Base-by-base conservation (phyloP, 2,329 filamentous ascomycete species). In the Sporothrix schenckii region DNA sequence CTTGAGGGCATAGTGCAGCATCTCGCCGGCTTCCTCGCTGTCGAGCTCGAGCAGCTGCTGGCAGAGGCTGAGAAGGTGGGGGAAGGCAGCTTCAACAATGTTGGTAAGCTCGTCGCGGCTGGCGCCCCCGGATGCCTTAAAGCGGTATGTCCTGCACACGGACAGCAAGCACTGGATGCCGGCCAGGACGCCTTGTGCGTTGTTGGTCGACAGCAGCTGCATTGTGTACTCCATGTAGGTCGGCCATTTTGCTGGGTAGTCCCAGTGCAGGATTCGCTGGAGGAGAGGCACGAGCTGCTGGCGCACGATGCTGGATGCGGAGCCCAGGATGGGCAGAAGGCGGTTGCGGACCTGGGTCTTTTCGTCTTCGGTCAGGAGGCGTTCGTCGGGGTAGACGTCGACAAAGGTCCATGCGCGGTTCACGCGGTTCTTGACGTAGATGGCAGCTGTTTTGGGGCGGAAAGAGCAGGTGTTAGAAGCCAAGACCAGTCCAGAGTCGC, bases 371-470 rank as follows among this genome's bases (percentile, higher is more conserved):
- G 91, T 86, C 81, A 97, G 95, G 76, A 90, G 84, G 76, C 88
- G 89, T 76, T 91, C 89, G 77, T 88, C 86, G 73, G 89, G 87
- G 78, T 87, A 89, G 74, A 94, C 91, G 74, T 96, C 92, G 77
- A 86, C 85, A 73, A 88, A 89, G 70, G 90, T 87, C 95, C 95
- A 99, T 77, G 92, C 93, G 79, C 94, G 91, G 80, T 92, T 94
- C 80, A 98, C 91, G 79, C 94, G 91, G 83, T 99, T 98, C 84
- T 99, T 99, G 80, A 98, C 89, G 83, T 98, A 99, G 76, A 99
- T 92, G 78, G 94, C 94, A 78, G 93, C 94, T 97, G 41, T 50
- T 21, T 66, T 34, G 19, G 41, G n/a, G 21, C 2, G n/a, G 47
- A 3, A 30, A 11, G 24, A n/a, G 39, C 9, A 34, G 47, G 13